Conservation (phyloP, 495 filamentous ascomycete species). For the Aspergillus affinis region DNA sequence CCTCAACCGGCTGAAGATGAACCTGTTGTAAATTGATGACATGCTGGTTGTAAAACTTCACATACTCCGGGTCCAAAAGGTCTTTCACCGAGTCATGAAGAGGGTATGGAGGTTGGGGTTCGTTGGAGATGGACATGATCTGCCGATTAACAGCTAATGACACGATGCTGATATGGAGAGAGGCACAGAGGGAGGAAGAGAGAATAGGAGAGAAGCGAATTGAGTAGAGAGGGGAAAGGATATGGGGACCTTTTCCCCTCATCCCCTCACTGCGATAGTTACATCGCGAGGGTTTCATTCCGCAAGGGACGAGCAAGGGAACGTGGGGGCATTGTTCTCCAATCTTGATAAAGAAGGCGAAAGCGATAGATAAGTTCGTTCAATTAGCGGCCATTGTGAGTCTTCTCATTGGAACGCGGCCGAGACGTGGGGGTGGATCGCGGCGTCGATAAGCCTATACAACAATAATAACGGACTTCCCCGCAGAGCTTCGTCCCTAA, state of each 20-base stretch:
- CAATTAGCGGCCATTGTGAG: background rate
- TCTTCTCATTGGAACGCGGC: constrained; percentile 7
- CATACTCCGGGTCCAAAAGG: constrained; percentile 51
- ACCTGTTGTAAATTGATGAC: constrained; percentile 51
- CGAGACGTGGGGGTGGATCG: background rate
- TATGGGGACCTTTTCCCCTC: constrained; percentile 1
- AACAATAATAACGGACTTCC: background rate
- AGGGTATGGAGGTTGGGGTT: constrained; percentile 52
- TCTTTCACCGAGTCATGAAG: constrained; percentile 51
- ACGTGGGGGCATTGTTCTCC: constrained; percentile 5
- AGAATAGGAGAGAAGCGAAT: background rate
- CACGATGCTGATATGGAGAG: background rate
- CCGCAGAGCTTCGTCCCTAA: background rate
- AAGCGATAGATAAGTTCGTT: background rate
- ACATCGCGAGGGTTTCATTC: constrained; percentile 8
- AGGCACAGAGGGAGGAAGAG: background rate
- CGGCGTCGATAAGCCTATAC: background rate
- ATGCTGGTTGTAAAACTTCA: constrained; percentile 53
- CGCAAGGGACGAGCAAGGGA: constrained; percentile 5
- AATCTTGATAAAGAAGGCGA: background rate
- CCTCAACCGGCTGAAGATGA: constrained; percentile 53
- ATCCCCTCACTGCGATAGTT: constrained; percentile 4
- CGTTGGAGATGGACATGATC: constrained; percentile 30
- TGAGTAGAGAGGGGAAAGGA: background rate
- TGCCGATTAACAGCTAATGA: background rate